Base-by-base conservation (phyloP, 2,329 filamentous ascomycete genomes). In the Neopestalotiopsis rosae region DNA sequence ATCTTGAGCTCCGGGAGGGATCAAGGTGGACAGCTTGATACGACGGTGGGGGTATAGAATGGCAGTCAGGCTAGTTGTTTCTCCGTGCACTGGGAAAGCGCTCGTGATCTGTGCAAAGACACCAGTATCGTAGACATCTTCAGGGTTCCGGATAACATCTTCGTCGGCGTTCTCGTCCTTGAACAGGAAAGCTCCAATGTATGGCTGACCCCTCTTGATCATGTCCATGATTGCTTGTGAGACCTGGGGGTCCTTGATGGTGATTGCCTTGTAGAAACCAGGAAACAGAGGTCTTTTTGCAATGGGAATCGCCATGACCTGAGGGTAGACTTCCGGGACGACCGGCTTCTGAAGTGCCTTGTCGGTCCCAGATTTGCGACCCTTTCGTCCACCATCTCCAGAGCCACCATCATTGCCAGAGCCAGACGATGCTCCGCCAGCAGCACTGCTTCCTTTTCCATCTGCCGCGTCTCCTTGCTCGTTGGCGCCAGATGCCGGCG, bases 61-160 rank as follows among this genome's bases (percentile, higher is more conserved):
- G 30, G 95, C 95, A 4, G 96, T 98, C 75, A 99, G 85, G 68
- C 91, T 92, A 64, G 90, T 91, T 72, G 95, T 92, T 75, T 97
- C 94, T 14, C 94, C 94, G 71, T 93, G 90, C 3, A 96, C 92
- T 17, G 96, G 95, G 78, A 98, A 98, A 2, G 94, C 94, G 78
- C 95, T 98, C 1, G 96, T 99, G 72, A 99, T 95, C 79, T 99
- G 96, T 62, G 96, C 97, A 79, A 99, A 99, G 1, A 98, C 96
- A 71, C 96, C 96, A 17, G 97, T 93, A 74, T 98, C 94, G 81
- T 99, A 93, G 38, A 99, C 95, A 76, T 99, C 96, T 71, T 95
- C 92, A 34, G 92, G 86, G 72, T 91, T 95, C 72, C 95, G 93
- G 78, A 99, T 98, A 63, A 97, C 89, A 80, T 99, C 97, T 77